Evolutionary conservation across 257 asterid genomes (phyloP).

Genomic region (Nicotiana undulata): DNA sequence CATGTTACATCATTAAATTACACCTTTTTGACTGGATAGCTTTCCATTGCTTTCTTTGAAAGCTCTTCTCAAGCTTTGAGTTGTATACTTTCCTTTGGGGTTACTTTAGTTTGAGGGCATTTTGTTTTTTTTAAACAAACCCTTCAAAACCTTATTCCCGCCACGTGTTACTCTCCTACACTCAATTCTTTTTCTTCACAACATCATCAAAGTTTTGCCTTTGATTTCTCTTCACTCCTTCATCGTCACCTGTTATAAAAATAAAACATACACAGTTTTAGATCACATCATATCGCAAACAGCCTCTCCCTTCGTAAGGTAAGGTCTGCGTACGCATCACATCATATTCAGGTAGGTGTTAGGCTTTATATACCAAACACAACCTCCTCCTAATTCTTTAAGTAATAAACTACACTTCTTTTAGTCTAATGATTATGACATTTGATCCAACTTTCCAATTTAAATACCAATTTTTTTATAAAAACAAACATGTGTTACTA

Average conservation of each 20-base stretch:
- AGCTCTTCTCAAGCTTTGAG: constrained; percentile 31
- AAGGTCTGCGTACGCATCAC: neutral
- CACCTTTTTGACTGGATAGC: neutral
- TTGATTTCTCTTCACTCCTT: constrained; percentile 17
- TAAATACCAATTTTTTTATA: too few species aligned
- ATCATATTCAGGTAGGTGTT: neutral
- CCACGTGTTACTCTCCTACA: neutral
- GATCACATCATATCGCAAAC: neutral
- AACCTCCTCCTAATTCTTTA: neutral
- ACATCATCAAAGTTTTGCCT: constrained; percentile 16
- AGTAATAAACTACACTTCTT: neutral
- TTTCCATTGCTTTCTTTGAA: constrained; percentile 5
- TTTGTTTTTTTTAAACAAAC: constrained; percentile 31
- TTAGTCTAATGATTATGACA: neutral
- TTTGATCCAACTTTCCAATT: neutral
- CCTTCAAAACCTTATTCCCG: constrained; percentile 67
- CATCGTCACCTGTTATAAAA: constrained; percentile 12
- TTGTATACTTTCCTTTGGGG: constrained; percentile 23
- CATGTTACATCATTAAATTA: neutral
- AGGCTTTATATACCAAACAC: neutral
- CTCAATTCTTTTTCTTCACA: constrained; percentile 28
- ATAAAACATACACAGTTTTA: neutral
- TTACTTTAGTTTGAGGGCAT: constrained; percentile 47
- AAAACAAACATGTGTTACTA: neutral
- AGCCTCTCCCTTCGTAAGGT: too few species aligned